Evolutionary conservation across 257 asterid species (phyloP), one percentile per base, ranked within the genome.

Genomic region (Salvia splendens): DNA sequence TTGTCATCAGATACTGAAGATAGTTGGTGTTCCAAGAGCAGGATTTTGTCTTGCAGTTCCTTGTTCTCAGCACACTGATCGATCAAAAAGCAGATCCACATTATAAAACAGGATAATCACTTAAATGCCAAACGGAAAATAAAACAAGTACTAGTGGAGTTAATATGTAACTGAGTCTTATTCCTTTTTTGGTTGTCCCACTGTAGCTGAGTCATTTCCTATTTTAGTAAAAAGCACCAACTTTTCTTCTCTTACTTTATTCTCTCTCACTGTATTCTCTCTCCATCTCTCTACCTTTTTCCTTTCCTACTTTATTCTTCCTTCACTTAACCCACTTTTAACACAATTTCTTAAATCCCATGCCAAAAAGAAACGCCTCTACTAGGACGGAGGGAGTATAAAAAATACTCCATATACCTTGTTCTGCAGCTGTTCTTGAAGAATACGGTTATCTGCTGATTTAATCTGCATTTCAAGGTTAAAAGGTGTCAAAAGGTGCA

Each of bases 371-470:
- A n/a, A n/a, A n/a, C n/a, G n/a, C n/a, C n/a, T n/a, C n/a, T n/a
- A n/a, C n/a, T n/a, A n/a, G n/a, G n/a, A n/a, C n/a, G n/a, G n/a
- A n/a, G n/a, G n/a, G n/a, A 36, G 2, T 14, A 16, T 24, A 58
- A 48, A 48, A 50, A 24, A 2, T 24, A 24, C 30, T 61, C 30
- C 30, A 24, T 24, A 24, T 24, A 92, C 98, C 98, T 92, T 92
- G 79, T 75, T 92, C 77, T 89, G 92, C 79, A 92, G 86, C 81
- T 92, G 96, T 73, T 89, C 98, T 77, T 92, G 98, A 57, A 92
- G 94, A 67, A 92, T 78, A 60, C 96, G 92, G 67, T 92, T 92
- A 58, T 92, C 98, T 17, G 98, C 98, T 36, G 96, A 77, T 68
- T 80, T 92, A 41, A 92, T 89, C 98, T 92, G 95, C 84, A 87